Evolutionary conservation across 176 grass and related monocot species (phyloP).

Genomic region (Raddia distichophylla): DNA sequence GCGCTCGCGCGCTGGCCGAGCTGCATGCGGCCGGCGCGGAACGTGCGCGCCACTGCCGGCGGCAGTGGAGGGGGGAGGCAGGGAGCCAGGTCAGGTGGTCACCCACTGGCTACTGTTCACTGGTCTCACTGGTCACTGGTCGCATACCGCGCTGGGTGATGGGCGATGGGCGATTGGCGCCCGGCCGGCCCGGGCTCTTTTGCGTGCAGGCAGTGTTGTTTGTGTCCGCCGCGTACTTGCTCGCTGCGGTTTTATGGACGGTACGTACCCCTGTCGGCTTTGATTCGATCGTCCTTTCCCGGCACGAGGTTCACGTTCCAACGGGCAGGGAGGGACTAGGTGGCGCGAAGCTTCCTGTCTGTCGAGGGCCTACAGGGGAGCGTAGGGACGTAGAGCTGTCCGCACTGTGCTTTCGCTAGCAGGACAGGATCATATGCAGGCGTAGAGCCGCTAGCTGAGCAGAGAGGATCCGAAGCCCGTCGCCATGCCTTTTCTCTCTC

Average conservation of each 20-base stretch:
- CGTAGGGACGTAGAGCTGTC: too few relatives aligned
- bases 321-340: not conserved
- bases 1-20: slow-evolving; percentile 3
- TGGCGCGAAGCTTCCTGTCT: not conserved
- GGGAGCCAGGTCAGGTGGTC: slow-evolving; percentile 19
- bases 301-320: slow-evolving; percentile 30
- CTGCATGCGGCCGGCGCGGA: not conserved
- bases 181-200: not conserved
- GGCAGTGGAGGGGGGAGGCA: slow-evolving; percentile 3
- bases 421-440: too few relatives aligned
- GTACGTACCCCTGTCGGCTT: slow-evolving; percentile 3
- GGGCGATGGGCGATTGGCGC: slow-evolving; percentile 12
- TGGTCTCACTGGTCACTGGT: not conserved
- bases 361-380: too few relatives aligned
- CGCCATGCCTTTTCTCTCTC: too few relatives aligned
- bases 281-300: slow-evolving; percentile 6
- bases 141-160: not conserved
- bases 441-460: too few relatives aligned
- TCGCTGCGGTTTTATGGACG: not conserved
- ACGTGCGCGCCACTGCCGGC: slow-evolving; percentile 10
- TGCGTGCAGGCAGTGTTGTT: slow-evolving; percentile 6
- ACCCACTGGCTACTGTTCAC: too few relatives aligned
- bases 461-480: too few relatives aligned
- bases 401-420: too few relatives aligned
- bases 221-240: not conserved